These are phyloP conservation scores for Aspergillus pseudoglaucus DNA, from an alignment of 2,329 filamentous ascomycete species.

Conservation along the genomic window DNA sequence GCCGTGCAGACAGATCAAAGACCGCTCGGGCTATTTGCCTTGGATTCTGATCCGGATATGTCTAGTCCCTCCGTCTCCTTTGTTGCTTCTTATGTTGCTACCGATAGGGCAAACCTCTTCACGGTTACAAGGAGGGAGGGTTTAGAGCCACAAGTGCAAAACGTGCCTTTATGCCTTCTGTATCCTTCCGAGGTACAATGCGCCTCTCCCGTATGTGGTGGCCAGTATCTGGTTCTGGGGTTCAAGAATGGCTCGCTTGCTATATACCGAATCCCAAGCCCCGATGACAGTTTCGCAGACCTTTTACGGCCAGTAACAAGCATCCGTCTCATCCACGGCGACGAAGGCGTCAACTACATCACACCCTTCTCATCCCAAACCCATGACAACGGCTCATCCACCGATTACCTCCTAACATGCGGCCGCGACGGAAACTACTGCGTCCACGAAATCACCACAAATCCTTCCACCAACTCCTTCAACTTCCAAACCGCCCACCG, in stretches of 20 bases:
- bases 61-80: slow-evolving; percentile 16
- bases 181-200: slow-evolving; percentile 48
- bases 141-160: slow-evolving; percentile 34
- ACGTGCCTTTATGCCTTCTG: slow-evolving; percentile 26
- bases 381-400: slow-evolving; percentile 9
- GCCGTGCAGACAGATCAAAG: slow-evolving; percentile 21
- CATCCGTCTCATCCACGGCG: slow-evolving; percentile 38
- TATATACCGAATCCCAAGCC: slow-evolving; percentile 33
- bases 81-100: slow-evolving; percentile 19
- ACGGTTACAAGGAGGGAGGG: slow-evolving; percentile 11
- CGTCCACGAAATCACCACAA: slow-evolving; percentile 46
- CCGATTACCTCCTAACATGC: slow-evolving; percentile 56
- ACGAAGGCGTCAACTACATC: slow-evolving; percentile 65
- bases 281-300: slow-evolving; percentile 7
- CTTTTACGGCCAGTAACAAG: slow-evolving; percentile 17
- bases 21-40: slow-evolving; percentile 22
- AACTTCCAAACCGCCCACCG: slow-evolving; percentile 56
- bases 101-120: slow-evolving; percentile 25
- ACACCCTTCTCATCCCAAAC: slow-evolving; percentile 12
- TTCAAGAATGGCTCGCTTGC: slow-evolving; percentile 51
- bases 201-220: slow-evolving; percentile 31
- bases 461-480: slow-evolving; percentile 20
- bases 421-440: slow-evolving; percentile 71
- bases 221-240: slow-evolving; percentile 45
- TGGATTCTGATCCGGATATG: slow-evolving; percentile 12